Evolutionary conservation across 306 rosid species (phyloP).

Genomic region (Inga leiocalycina): DNA sequence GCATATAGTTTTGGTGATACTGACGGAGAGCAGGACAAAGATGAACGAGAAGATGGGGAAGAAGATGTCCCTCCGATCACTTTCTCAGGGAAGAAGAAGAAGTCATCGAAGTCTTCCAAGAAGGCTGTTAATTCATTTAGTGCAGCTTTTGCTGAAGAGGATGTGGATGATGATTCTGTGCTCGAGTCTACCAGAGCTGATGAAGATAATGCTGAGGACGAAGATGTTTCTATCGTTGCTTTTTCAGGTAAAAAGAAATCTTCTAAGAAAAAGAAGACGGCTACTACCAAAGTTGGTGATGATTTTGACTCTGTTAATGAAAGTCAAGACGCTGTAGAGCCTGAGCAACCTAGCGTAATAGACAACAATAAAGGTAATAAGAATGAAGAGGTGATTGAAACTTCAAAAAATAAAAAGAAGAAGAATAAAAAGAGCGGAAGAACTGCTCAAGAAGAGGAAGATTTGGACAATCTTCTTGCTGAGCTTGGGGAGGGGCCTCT

Average conservation of each 20-base stretch:
- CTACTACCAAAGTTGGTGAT: constrained; percentile 46
- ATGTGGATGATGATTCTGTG: constrained; percentile 40
- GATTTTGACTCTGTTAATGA: constrained; percentile 46
- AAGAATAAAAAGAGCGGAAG: constrained; percentile 95
- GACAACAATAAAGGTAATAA: constrained; percentile 42
- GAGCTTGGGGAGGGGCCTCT: constrained; percentile 80
- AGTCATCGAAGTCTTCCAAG: constrained; percentile 68
- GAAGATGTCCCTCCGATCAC: constrained; percentile 57
- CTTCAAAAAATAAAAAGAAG: constrained; percentile 85
- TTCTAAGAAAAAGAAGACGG: constrained; percentile 63
- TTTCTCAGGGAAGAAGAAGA: constrained; percentile 89
- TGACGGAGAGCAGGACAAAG: constrained; percentile 49
- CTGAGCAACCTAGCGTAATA: constrained; percentile 46
- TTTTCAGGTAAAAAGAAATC: constrained; percentile 93
- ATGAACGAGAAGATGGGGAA: constrained; percentile 40
- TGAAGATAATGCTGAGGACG: constrained; percentile 52
- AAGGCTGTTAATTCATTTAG: constrained; percentile 51
- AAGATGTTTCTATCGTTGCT: constrained; percentile 44
- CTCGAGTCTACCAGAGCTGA: constrained; percentile 46
- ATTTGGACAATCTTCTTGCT: constrained; percentile 87
- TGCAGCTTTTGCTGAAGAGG: constrained; percentile 53
- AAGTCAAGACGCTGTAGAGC: constrained; percentile 42
- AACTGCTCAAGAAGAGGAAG: constrained; percentile 97
- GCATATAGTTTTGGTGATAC: constrained; percentile 52
- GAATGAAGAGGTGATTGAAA: constrained; percentile 60